phyloP scores from a whole-genome alignment of 495 filamentous ascomycete species.

The Podospora didyma region DNA sequence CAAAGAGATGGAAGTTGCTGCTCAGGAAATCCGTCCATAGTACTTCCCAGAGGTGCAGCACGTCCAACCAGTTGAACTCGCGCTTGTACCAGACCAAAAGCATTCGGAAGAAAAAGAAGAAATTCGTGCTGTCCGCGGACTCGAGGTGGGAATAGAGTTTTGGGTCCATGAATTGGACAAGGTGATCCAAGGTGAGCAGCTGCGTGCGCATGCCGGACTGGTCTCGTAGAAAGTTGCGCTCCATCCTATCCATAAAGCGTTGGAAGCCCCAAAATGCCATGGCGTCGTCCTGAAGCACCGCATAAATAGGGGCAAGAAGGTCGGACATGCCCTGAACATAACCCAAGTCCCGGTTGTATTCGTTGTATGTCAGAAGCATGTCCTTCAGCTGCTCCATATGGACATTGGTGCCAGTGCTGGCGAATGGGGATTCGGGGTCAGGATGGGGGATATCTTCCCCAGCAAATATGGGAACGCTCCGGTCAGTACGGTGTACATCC shows the following conservation, averaged over 20 bases:
- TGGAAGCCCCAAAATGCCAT: conserved; percentile 97
- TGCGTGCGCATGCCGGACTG: conserved; percentile 94
- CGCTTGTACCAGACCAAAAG: conserved; percentile 97
- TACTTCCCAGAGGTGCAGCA: conserved; percentile 85
- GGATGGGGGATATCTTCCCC: conserved; percentile 98
- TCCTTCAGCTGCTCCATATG: conserved; percentile 99
- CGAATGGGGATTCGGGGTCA: conserved; percentile 93
- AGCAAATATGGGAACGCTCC: conserved; percentile 85
- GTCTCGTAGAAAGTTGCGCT: conserved; percentile 94
- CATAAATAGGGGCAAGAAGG: conserved; percentile 91
- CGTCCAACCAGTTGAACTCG: conserved; percentile 85
- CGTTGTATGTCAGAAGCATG: conserved; percentile 97
- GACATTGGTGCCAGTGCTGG: conserved; percentile 86
- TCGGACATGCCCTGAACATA: conserved; percentile 99
- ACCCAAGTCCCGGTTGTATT: conserved; percentile 87
- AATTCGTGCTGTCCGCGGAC: conserved; percentile 89
- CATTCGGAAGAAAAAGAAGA: conserved; percentile 99
- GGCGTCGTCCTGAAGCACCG: conserved; percentile 94
- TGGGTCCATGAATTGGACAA: conserved; percentile 94
- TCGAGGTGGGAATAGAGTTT: conserved; percentile 88
- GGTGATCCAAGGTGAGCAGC: conserved; percentile 83
- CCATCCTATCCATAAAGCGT: conserved; percentile 94
- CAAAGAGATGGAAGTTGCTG: conserved; percentile 88
- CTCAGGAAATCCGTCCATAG: conserved; percentile 91
- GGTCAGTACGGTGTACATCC: conserved; percentile 95